Evolutionary conservation across 1,284 basidiomycete species (phyloP).

Genomic region (Ustilago lituana): DNA sequence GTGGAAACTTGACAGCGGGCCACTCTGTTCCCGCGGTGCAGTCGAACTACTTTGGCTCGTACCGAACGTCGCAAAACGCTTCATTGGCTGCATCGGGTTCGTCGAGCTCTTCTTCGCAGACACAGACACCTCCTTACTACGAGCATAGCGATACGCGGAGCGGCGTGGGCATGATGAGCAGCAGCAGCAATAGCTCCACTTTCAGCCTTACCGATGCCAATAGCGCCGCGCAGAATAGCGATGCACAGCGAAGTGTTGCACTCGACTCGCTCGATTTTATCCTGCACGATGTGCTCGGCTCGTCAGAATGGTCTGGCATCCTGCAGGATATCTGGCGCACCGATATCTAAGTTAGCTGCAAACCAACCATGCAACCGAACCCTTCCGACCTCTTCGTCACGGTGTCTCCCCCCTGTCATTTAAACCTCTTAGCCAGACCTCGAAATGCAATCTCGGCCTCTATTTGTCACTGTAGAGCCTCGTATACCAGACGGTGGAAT

Average conservation of each 20-base stretch:
- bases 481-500: not conserved
- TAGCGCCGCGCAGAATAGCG: constrained; percentile 1
- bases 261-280: constrained; percentile 38
- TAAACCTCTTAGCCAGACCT: too few species aligned
- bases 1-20: not conserved
- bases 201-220: not conserved
- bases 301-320: constrained; percentile 29
- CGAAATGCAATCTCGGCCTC: too few species aligned
- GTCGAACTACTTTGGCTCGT: not conserved
- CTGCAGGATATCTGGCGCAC: constrained; percentile 40
- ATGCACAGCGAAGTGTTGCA: not conserved
- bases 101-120: constrained; percentile 11
- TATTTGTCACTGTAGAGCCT: not conserved
- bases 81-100: constrained; percentile 7
- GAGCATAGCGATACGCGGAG: not conserved
- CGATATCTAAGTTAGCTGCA: constrained; percentile 24
- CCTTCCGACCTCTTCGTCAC: too few species aligned
- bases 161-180: not conserved
- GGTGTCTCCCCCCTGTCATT: too few species aligned
- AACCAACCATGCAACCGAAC: too few species aligned
- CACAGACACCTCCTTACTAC: constrained; percentile 9
- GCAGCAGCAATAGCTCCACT: not conserved
- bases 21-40: not conserved
- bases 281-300: constrained; percentile 36
- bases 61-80: not conserved